These are phyloP conservation scores for Yamadazyma taylorii DNA, from an alignment of 1,139 yeast genomes.

Conservation along the genomic window DNA sequence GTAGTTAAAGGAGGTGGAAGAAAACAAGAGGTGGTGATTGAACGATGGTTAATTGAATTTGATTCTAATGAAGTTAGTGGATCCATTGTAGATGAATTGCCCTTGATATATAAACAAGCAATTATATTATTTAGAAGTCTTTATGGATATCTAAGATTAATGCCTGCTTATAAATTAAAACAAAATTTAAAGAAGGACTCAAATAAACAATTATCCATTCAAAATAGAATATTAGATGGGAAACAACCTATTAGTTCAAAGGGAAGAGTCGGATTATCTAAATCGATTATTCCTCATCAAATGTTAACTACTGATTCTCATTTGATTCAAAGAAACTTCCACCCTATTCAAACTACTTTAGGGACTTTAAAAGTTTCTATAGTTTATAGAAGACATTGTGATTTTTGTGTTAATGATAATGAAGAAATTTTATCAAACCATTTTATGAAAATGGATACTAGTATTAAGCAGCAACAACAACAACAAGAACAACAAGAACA, in stretches of 20 bases:
- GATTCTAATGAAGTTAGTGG: constrained; percentile 41
- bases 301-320: constrained; percentile 48
- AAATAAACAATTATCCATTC: constrained; percentile 30
- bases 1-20: constrained; percentile 45
- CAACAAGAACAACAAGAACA: neutral
- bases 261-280: constrained; percentile 83
- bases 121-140: constrained; percentile 73
- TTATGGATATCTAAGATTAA: constrained; percentile 61
- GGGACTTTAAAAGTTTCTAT: constrained; percentile 77
- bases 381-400: constrained; percentile 71
- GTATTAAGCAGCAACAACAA: neutral
- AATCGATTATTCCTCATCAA: constrained; percentile 53
- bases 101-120: constrained; percentile 72
- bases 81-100: constrained; percentile 50
- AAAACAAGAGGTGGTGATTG: constrained; percentile 81
- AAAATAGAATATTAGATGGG: constrained; percentile 73
- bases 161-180: constrained; percentile 69
- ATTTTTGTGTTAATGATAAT: constrained; percentile 65
- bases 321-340: constrained; percentile 58
- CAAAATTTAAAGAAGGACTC: constrained; percentile 30
- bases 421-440: constrained; percentile 65
- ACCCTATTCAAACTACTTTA: constrained; percentile 69
- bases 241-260: constrained; percentile 73
- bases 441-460: constrained; percentile 24
- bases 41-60: constrained; percentile 88